Evolutionary conservation across 352 stramenopile genomes (phyloP).

Genomic region (Nothophytophthora sp.): DNA sequence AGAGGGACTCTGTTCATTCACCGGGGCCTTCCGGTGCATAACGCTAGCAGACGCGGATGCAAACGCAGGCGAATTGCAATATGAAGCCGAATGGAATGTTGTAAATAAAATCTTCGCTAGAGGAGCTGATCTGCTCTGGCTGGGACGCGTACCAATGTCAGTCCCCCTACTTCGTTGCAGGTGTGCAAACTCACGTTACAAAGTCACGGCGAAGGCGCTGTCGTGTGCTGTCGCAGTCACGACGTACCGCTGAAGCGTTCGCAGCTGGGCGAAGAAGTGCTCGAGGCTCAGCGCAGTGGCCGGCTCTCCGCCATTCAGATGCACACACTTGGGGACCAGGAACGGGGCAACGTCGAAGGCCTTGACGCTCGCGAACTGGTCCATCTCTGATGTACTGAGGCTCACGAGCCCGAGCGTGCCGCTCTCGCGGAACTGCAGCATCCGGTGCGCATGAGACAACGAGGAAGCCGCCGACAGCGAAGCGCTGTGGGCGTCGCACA

Average conservation of each 20-base stretch:
- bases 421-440: constrained; percentile 29
- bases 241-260: constrained; percentile 53
- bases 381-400: constrained; percentile 28
- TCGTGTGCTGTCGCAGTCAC: constrained; percentile 27
- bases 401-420: constrained; percentile 46
- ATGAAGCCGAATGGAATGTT: no score
- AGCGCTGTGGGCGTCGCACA: constrained; percentile 17
- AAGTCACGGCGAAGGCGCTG: constrained; percentile 39
- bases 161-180: no score
- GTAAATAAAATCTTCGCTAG: no score
- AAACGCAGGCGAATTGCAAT: no score
- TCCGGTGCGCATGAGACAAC: constrained; percentile 1
- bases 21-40: no score
- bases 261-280: constrained; percentile 63
- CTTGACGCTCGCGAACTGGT: constrained; percentile 34
- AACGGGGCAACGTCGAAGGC: constrained; percentile 33
- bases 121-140: no score
- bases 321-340: constrained; percentile 47
- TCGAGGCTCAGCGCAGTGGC: constrained; percentile 37
- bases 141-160: no score
- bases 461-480: constrained; percentile 2
- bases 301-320: constrained; percentile 18
- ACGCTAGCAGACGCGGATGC: no score
- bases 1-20: no score
- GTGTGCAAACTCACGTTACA: no score